Base-by-base conservation (phyloP, 768 basidiomycete genomes). In the Rhodosporidiobolus sp. region DNA sequence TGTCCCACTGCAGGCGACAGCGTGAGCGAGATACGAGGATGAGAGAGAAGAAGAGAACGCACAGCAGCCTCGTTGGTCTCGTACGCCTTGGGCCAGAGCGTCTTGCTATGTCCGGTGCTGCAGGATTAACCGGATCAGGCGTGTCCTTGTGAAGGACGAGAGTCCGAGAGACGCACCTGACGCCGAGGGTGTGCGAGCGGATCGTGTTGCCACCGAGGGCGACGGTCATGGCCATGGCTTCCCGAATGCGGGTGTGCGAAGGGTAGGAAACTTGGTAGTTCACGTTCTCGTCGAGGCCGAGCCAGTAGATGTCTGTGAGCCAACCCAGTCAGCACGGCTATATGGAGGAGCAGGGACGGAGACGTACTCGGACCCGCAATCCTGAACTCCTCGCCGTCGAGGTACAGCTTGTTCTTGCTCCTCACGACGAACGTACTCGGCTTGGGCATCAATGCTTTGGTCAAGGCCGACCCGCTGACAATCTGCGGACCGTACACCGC, bases 261-360 rank as follows among this genome's bases (percentile, higher is more conserved):
- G 79, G 79, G 59, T 79, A 80, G 0, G 78, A 72, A 2, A 76
- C 76, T n/a, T 61, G 48, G 7, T 72, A 75, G 32, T 46, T 76
- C 52, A 80, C 80, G 59, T 81, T 81, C 70, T 81, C 81, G 58
- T 81, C 81, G 45, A 81, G 69, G 6, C 81, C 81, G 24, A 81
- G 76, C 80, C 80, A 81, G 75, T 81, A 80, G 38, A 80, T 78
- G 65, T 81, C 79, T 73, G 65, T 63, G 7, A 17, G 43, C 32
- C 30, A 26, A 32, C 24, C n/a, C 32, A 26, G 2, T 24, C 20
- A 17, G 45, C 16, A 5, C 10, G 26, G 14, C 17, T 7, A 22
- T 8, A 17, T 14, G 4, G 30, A 43, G 20, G 35, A 17, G 48
- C 14, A 16, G 16, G 22, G 22, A 32, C 22, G 22, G 22, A 20